Evolutionary conservation across 768 basidiomycete species (phyloP).

Genomic region (Leccinum longicurvipes): DNA sequence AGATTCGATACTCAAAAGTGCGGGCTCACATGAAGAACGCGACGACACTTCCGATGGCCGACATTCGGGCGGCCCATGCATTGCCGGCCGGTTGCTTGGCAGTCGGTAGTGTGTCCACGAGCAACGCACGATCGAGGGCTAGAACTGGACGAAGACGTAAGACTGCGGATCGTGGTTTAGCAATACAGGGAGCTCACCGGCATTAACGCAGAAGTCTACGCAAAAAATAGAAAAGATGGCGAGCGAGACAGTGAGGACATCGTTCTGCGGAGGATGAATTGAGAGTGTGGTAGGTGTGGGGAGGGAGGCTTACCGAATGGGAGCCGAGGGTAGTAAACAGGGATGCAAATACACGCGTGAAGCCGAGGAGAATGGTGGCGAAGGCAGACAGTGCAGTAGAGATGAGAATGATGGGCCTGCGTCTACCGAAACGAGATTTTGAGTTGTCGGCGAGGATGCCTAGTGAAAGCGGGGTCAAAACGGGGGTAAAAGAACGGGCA

Average conservation of each 20-base stretch:
- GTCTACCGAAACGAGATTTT: constrained; percentile 77
- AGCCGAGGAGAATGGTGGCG: constrained; percentile 82
- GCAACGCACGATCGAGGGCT: constrained; percentile 85
- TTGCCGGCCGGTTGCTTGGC: constrained; percentile 78
- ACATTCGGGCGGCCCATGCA: constrained; percentile 95
- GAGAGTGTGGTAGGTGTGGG: neutral
- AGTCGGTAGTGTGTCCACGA: constrained; percentile 82
- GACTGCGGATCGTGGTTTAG: neutral
- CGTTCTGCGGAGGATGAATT: constrained; percentile 41
- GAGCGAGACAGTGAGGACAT: constrained; percentile 66
- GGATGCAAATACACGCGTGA: constrained; percentile 64
- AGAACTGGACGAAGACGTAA: constrained; percentile 49
- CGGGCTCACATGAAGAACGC: constrained; percentile 81
- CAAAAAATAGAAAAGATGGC: constrained; percentile 70
- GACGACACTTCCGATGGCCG: constrained; percentile 77
- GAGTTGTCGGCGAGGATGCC: constrained; percentile 79
- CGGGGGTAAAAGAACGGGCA: neutral
- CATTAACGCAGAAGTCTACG: constrained; percentile 65
- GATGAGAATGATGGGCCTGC: constrained; percentile 81
- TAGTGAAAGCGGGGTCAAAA: constrained; percentile 8
- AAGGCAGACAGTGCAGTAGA: constrained; percentile 63
- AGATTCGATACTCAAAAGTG: neutral
- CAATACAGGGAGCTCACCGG: constrained; percentile 31
- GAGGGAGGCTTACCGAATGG: constrained; percentile 28
- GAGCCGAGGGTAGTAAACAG: constrained; percentile 38